Percentiles rank a stretch among this genome's conserved stretches.
phyloP scores from a whole-genome alignment of 2,329 filamentous ascomycete genomes.

The Penicillium sp. region DNA sequence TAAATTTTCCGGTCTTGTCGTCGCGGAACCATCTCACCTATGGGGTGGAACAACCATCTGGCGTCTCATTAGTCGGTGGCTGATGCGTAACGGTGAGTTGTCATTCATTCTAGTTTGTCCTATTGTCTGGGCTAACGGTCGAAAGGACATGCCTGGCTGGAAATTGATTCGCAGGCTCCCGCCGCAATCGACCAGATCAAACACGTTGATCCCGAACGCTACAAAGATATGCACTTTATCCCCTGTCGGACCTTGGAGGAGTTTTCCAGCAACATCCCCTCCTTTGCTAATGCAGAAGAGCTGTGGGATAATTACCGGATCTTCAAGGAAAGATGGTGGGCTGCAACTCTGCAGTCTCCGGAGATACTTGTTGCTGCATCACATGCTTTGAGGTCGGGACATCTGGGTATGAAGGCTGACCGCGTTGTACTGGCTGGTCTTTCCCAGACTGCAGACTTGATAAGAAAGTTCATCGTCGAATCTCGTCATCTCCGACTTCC shows the following conservation, averaged over 20 bases:
- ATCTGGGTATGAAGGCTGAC: background rate
- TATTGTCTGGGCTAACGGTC: background rate
- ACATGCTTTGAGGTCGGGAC: background rate
- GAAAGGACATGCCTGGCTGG: constrained; percentile 1
- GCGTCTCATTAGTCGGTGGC: background rate
- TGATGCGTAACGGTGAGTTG: background rate
- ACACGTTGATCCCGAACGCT: background rate
- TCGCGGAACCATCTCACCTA: constrained; percentile 1
- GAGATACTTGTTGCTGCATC: constrained; percentile 2
- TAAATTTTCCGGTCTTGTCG: constrained; percentile 1
- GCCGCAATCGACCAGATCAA: constrained; percentile 1
- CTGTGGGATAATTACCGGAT: background rate
- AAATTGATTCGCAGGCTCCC: constrained; percentile 4
- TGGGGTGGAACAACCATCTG: constrained; percentile 1
- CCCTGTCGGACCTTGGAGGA: background rate
- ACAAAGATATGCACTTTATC: background rate
- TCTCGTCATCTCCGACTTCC: background rate
- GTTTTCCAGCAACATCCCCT: background rate
- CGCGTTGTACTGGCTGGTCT: background rate
- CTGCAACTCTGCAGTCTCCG: background rate
- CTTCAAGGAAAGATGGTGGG: constrained; percentile 1
- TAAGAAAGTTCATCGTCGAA: constrained; percentile 1
- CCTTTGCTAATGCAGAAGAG: background rate
- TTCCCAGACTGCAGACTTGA: constrained; percentile 1
- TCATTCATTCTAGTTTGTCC: background rate